Conservation (phyloP, 179 eudicot genomes). For the Spergularia azorica region DNA sequence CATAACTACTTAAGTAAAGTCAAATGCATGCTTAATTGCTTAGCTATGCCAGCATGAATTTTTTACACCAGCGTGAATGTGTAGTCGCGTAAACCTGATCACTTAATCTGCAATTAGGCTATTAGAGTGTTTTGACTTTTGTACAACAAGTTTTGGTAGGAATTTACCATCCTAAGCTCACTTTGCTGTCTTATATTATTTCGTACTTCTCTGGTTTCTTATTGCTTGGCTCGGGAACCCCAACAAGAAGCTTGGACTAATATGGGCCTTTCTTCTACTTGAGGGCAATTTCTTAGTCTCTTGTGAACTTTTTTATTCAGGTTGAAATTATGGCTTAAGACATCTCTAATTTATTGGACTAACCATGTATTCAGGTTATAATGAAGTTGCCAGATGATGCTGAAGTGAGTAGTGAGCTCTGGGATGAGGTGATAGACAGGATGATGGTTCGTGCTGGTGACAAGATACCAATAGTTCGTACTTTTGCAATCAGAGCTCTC, state of each 20-base stretch:
- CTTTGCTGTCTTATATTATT: neutral
- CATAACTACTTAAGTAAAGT: neutral
- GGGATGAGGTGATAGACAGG: constrained; percentile 91
- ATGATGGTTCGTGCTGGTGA: constrained; percentile 72
- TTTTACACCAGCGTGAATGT: neutral
- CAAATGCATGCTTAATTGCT: neutral
- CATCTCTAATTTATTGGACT: neutral
- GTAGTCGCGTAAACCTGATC: neutral
- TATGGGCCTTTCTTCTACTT: neutral
- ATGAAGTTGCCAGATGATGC: constrained; percentile 95
- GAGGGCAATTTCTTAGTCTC: neutral
- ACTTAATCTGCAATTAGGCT: neutral
- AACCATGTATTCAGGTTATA: constrained; percentile 61
- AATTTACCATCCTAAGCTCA: neutral
- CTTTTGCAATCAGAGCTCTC: constrained; percentile 84
- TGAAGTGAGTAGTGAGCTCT: constrained; percentile 83
- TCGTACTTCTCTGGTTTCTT: neutral
- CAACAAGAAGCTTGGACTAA: neutral
- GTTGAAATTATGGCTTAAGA: neutral
- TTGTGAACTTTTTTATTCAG: neutral
- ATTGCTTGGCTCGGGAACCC: neutral
- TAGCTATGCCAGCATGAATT: too few species aligned
- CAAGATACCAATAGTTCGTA: constrained; percentile 77
- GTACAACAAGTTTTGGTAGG: neutral
- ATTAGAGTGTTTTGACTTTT: neutral